Base-by-base conservation (phyloP, 1,284 basidiomycete genomes). In the Ceratobasidium sp. region DNA sequence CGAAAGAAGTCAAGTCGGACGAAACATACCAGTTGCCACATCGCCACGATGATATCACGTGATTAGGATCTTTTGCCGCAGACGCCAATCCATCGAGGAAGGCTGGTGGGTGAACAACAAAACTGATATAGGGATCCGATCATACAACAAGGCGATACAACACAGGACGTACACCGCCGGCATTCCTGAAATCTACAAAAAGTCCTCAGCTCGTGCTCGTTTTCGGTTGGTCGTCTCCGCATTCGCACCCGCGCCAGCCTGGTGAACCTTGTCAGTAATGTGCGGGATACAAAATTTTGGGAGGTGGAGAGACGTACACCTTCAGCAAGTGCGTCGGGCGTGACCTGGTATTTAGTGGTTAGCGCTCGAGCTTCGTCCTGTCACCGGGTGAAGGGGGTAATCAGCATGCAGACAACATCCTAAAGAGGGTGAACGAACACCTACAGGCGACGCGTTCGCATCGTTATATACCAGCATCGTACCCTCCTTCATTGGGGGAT, bases 151-250 rank as follows among this genome's bases (percentile, higher is more conserved):
- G 46, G 41, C 62, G 23, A 65, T 44, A 65, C 38, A 44, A 46
- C 12, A 65, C 60, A 64, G n/a, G n/a, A 64, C 18, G 18, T 48
- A 48, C 62, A 65, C 44, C 62, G 18, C 10, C 62, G n/a, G 44
- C 14, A 27, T 10, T 14, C n/a, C 16, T 44, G 14, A 12, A 14
- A 46, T 30, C 44, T 62, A 59, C 57, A 73, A 62, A 27, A 80
- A 80, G 55, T 80, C 79, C 70, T 80, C 79, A 18, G 79, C 79
- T 55, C 79, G 57, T 33, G 79, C 78, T 14, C 79, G 66, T 62
- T 80, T 80, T 60, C 74, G 60, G 55, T 79, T 79, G 23, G 57
- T 57, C 4, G 38, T 54, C 14, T 74, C 74, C 41, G 52, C 67
- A 8, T 38, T 38, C 38, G 18, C 55, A 23, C 27, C 55, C 55